A percentile compares a stretch with the other conserved stretches of the same genome.
Evolutionary conservation across 1,284 basidiomycete genomes (phyloP).

Genomic region (Rhodotorula sp.): DNA sequence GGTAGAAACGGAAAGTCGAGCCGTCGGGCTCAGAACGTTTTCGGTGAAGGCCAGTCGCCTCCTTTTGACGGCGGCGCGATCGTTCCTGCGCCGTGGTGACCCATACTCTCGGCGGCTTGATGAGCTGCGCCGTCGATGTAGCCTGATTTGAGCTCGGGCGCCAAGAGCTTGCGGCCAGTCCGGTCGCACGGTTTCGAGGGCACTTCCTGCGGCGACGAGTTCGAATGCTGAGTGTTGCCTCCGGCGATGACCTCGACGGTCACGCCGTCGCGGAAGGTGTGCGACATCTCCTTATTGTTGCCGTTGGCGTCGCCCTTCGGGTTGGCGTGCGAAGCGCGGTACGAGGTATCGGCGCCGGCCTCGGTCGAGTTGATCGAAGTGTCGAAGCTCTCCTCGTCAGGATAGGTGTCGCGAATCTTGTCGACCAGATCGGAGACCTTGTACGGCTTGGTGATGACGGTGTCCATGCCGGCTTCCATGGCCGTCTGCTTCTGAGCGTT

Average conservation of each 20-base stretch:
- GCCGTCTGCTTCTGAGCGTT: conserved; percentile 19
- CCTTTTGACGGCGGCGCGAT: background rate
- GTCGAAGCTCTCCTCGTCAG: background rate
- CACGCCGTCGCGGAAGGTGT: background rate
- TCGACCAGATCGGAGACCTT: conserved; percentile 24
- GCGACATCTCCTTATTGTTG: background rate
- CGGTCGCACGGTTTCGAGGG: background rate
- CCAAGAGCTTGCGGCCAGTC: too few species aligned
- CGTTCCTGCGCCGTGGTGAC: conserved; percentile 14
- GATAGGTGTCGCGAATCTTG: conserved; percentile 13
- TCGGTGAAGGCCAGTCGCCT: background rate
- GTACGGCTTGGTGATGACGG: conserved; percentile 34
- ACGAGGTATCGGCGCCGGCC: background rate
- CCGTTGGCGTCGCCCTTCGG: too few species aligned
- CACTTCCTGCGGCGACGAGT: background rate
- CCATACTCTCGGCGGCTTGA: conserved; percentile 4
- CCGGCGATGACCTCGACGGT: conserved; percentile 12
- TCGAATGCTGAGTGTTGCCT: background rate
- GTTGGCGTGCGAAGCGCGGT: background rate
- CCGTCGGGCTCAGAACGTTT: background rate
- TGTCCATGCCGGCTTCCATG: conserved; percentile 31
- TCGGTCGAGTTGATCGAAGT: background rate
- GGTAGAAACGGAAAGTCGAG: too few species aligned
- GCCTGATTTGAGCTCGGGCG: background rate
- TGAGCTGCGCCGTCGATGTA: background rate